phyloP scores from a whole-genome alignment of 495 filamentous ascomycete genomes.

The Talaromyces liani region DNA sequence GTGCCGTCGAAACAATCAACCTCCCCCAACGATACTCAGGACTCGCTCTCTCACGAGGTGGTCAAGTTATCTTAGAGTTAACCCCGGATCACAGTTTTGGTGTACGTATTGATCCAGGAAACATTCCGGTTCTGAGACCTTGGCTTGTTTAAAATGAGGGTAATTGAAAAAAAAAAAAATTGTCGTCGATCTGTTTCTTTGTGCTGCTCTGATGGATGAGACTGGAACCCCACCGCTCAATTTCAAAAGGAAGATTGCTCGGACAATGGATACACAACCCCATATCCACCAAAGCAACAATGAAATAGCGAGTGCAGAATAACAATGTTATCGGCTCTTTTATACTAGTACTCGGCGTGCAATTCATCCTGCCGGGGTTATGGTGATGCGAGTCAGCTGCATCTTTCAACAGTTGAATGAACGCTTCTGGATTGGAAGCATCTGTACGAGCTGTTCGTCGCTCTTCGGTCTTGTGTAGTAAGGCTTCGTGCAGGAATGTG shows the following conservation, averaged over 20 bases:
- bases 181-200: not conserved
- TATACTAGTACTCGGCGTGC: not conserved
- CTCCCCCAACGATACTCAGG: no score
- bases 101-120: slow-evolving; percentile 3
- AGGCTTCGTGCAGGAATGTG: not conserved
- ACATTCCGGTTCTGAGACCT: not conserved
- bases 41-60: no score
- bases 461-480: not conserved
- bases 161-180: not conserved
- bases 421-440: not conserved
- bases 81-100: not conserved
- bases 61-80: not conserved
- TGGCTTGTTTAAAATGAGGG: not conserved
- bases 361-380: not conserved
- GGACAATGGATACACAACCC: not conserved
- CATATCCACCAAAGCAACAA: not conserved
- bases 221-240: not conserved
- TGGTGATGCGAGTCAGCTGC: not conserved
- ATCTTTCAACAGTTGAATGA: not conserved
- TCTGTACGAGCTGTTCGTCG: not conserved
- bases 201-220: not conserved
- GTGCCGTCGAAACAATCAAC: no score
- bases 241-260: not conserved
- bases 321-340: not conserved
- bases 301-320: not conserved